Evolutionary conservation across 139 green algal genomes (phyloP).

Genomic region (Marvania coccoides): DNA sequence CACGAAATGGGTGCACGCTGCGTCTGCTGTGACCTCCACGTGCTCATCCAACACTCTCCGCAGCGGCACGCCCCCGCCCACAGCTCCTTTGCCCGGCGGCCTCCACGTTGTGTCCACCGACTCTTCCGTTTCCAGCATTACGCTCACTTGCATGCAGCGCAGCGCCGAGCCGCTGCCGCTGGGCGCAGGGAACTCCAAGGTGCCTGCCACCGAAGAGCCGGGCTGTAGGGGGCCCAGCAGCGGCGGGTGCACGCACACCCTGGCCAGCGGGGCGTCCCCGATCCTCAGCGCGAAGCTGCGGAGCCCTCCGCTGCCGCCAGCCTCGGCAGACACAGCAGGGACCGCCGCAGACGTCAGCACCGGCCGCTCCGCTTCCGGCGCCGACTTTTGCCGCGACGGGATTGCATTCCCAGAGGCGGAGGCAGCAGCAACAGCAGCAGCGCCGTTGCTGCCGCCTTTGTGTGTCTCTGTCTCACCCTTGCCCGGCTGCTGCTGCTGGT

Average conservation of each 20-base stretch:
- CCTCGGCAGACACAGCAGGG: neutral
- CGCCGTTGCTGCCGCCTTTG: neutral
- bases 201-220: slow-evolving; percentile 50
- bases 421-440: neutral
- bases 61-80: slow-evolving; percentile 18
- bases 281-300: slow-evolving; percentile 30
- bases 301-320: neutral
- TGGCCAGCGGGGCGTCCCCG: slow-evolving; percentile 35
- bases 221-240: slow-evolving; percentile 50
- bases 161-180: slow-evolving; percentile 3
- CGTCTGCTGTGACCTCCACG: slow-evolving; percentile 54
- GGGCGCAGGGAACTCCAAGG: slow-evolving; percentile 53
- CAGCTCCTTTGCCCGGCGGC: neutral
- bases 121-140: slow-evolving; percentile 61
- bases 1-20: slow-evolving; percentile 53
- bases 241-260: slow-evolving; percentile 51
- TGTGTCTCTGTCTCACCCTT: too few species aligned
- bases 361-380: neutral
- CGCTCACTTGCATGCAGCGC: slow-evolving; percentile 32
- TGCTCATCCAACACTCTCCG: slow-evolving; percentile 62
- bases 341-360: neutral
- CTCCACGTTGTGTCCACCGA: slow-evolving; percentile 29
- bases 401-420: neutral
- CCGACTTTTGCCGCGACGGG: neutral
- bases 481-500: too few species aligned